Base-by-base conservation (phyloP, 768 basidiomycete genomes). In the Pholiota conissans region DNA sequence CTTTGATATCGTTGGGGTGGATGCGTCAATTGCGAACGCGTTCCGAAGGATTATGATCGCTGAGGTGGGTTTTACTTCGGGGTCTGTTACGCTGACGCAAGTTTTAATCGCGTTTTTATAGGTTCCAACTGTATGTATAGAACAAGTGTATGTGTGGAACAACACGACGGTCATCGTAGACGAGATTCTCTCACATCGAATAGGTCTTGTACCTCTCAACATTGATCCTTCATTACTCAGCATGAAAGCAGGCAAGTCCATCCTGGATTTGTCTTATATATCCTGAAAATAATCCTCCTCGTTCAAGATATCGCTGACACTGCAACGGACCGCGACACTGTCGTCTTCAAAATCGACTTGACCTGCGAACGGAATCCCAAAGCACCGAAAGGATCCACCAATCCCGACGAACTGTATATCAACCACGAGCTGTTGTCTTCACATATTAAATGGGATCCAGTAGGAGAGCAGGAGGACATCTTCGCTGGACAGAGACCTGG, bases 21-120 rank as follows among this genome's bases (percentile, higher is more conserved):
- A 99, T 70, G 92, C 97, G 0, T 91, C 93, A 14, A 91, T 99
- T 57, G 95, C 97, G 28, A 98, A 99, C 71, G 94, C 96, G 0
- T 84, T 96, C 62, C 81, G 97, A 26, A 81, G 97, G 56, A 93
- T 97, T 54, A 79, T 98, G 69, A 91, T 98, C 47, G 90, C 96
- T 9, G 97, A 99, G 82, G 95, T 94, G 57, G 52, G 84, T 71
- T 28, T 30, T 42, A 11, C 47, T 42, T 52, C 14, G 18, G 13
- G n/a, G 2, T 50, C 30, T 11, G 18, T 0, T 18, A 45, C 22
- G 18, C 11, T 13, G 11, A 45, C n/a, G 7, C 18, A 7, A 7
- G 30, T 1, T 28, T 9, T 58, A 24, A 34, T 45, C 11, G 47
- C 29, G 52, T 32, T 56, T 55, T 59, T 52, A 2, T 65, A 95